These are phyloP conservation scores for Clathrospora elynae DNA, from an alignment of 2,329 filamentous ascomycete species.

Conservation along the genomic window DNA sequence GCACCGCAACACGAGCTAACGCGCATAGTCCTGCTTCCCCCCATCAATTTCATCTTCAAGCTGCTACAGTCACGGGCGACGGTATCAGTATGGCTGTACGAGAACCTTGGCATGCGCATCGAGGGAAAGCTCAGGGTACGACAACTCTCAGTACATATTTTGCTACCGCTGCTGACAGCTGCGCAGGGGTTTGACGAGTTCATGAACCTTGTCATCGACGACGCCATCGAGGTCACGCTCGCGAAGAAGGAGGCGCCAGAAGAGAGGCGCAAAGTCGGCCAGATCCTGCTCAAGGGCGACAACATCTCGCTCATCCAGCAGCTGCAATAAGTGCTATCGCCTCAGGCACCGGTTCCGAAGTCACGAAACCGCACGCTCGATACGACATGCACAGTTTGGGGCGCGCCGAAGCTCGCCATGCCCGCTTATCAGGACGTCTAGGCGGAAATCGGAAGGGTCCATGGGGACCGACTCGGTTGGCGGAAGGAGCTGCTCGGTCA, in stretches of 20 bases:
- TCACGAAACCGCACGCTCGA: constrained; percentile 9
- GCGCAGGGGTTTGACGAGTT: constrained; percentile 94
- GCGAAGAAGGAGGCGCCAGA: constrained; percentile 80
- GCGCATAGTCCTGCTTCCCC: constrained; percentile 67
- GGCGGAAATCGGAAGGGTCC: constrained; percentile 74
- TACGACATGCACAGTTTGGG: constrained; percentile 11
- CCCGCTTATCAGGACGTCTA: constrained; percentile 78
- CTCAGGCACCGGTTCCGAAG: neutral
- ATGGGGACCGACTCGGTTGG: constrained; percentile 71
- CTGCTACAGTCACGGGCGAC: constrained; percentile 82
- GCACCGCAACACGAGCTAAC: constrained; percentile 17
- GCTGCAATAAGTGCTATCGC: constrained; percentile 27
- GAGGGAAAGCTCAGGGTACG: constrained; percentile 93
- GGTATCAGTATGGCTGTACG: constrained; percentile 95
- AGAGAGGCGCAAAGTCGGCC: constrained; percentile 76
- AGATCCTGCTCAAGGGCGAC: constrained; percentile 86
- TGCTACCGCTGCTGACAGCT: constrained; percentile 20
- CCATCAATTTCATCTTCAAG: constrained; percentile 92
- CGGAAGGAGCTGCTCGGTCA: constrained; percentile 82
- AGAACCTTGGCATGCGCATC: constrained; percentile 91
- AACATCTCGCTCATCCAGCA: constrained; percentile 79
- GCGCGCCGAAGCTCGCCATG: constrained; percentile 60
- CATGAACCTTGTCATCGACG: constrained; percentile 97
- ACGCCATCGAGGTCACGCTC: constrained; percentile 89
- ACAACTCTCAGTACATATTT: neutral